These are phyloP conservation scores for Pichia paraexigua DNA, from an alignment of 805 yeast genomes.

Conservation along the genomic window DNA sequence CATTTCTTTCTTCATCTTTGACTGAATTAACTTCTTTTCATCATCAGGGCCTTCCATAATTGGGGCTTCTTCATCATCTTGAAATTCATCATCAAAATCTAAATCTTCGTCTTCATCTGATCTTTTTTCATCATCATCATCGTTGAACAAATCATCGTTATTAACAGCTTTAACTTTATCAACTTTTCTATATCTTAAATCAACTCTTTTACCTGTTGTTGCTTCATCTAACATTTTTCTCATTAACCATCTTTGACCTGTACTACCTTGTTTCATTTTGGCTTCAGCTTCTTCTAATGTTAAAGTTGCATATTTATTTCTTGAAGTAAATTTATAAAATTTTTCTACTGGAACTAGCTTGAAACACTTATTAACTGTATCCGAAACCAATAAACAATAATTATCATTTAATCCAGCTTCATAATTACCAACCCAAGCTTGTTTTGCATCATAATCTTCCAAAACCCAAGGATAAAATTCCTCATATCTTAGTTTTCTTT, in stretches of 20 bases:
- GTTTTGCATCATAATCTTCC: conserved; percentile 91
- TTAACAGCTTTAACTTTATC: conserved; percentile 31
- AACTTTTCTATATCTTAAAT: conserved; percentile 39
- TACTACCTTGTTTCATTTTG: conserved; percentile 68
- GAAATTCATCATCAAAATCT: conserved; percentile 94
- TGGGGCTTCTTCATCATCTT: conserved; percentile 98
- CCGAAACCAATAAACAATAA: conserved; percentile 80
- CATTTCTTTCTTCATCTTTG: conserved; percentile 78
- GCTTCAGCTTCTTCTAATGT: conserved; percentile 96
- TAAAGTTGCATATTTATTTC: conserved; percentile 88
- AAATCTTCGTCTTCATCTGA: conserved; percentile 79
- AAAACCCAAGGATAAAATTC: conserved; percentile 97
- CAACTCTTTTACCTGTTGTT: conserved; percentile 45
- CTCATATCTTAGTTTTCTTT: conserved; percentile 81
- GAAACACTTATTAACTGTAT: conserved; percentile 64
- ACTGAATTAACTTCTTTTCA: conserved; percentile 84
- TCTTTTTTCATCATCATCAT: conserved; percentile 32
- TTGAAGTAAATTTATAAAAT: conserved; percentile 85
- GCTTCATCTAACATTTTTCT: conserved; percentile 68
- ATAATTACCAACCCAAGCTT: conserved; percentile 92
- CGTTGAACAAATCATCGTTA: conserved; percentile 19
- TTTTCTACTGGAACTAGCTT: conserved; percentile 94
- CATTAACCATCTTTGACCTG: conserved; percentile 93
- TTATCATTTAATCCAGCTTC: conserved; percentile 85
- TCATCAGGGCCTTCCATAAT: conserved; percentile 94